These are phyloP conservation scores for Penicillium expansum DNA, from an alignment of 2,329 filamentous ascomycete genomes.

Conservation along the genomic window DNA sequence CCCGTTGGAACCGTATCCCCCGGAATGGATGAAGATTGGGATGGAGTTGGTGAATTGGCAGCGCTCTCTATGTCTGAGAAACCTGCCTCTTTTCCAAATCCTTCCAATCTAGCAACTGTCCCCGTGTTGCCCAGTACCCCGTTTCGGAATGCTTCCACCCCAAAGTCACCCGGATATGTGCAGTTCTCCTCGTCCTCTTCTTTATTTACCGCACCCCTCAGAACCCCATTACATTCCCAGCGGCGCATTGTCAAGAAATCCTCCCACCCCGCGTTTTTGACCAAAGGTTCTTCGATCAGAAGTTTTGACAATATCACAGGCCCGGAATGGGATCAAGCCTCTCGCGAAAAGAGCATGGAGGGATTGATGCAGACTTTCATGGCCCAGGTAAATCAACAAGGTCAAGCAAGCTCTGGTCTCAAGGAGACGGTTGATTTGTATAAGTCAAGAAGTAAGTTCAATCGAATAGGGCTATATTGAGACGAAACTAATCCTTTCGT, in stretches of 20 bases:
- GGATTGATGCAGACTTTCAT: slow-evolving; percentile 69
- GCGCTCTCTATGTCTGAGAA: background rate
- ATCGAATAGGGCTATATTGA: background rate
- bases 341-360: slow-evolving; percentile 73
- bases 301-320: slow-evolving; percentile 46
- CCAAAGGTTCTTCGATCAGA: slow-evolving; percentile 71
- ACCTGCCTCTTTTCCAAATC: background rate
- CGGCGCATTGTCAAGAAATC: slow-evolving; percentile 29
- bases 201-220: slow-evolving; percentile 33
- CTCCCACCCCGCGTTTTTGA: slow-evolving; percentile 55
- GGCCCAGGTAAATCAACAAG: slow-evolving; percentile 67
- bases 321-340: slow-evolving; percentile 68
- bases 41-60: background rate
- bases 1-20: slow-evolving; percentile 10
- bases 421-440: slow-evolving; percentile 73
- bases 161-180: slow-evolving; percentile 34
- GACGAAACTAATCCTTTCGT: background rate
- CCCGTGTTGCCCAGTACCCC: slow-evolving; percentile 7
- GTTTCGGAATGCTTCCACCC: slow-evolving; percentile 14
- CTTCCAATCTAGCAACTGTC: background rate
- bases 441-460: slow-evolving; percentile 67
- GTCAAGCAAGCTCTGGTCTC: slow-evolving; percentile 64
- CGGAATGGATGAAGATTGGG: background rate
- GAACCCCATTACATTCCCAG: slow-evolving; percentile 5
- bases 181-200: slow-evolving; percentile 34